These are phyloP conservation scores for Euphorbia pulcherrima DNA, from an alignment of 345 rosid species.

Conservation along the genomic window DNA sequence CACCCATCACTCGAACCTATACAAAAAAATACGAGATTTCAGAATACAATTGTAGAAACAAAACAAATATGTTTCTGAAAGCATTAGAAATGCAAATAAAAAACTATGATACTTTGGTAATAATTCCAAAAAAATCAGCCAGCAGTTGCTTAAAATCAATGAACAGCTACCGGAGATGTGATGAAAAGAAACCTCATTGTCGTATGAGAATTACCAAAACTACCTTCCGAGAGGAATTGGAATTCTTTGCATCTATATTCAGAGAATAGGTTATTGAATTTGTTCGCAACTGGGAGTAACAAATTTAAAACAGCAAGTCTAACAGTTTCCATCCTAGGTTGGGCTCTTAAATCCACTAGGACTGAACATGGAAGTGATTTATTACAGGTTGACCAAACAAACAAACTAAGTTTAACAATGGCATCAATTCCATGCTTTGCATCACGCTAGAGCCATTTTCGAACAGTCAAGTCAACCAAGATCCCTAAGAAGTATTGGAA, in stretches of 20 bases:
- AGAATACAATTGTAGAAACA: conserved; percentile 22
- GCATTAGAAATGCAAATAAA: background rate
- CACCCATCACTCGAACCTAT: conserved; percentile 73
- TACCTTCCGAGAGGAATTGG: background rate
- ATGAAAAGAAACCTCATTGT: background rate
- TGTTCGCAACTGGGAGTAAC: background rate
- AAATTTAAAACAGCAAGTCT: background rate
- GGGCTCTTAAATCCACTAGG: background rate
- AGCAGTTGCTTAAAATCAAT: background rate
- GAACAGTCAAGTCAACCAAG: background rate
- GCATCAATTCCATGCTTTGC: background rate
- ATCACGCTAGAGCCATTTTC: background rate
- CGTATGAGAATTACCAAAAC: background rate
- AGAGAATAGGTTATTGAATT: background rate
- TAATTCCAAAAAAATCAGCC: background rate
- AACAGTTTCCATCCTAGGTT: background rate
- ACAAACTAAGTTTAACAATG: background rate
- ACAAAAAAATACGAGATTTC: conserved; percentile 28
- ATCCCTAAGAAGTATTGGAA: background rate
- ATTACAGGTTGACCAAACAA: background rate
- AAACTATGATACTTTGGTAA: background rate
- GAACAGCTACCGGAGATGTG: background rate
- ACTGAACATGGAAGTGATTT: background rate
- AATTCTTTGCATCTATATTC: background rate
- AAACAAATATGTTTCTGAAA: background rate